phyloP scores from a whole-genome alignment of 176 grass and related monocot genomes.

The barley (Hordeum vulgare) region MorexV3_pseudomolecules_assembly NC_058522.1:492900309-492900808 shows the following conservation, averaged over 20 bases:
- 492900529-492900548: neutral
- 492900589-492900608: neutral
- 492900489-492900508: neutral
- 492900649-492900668: slow-evolving; percentile 61
- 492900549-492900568: neutral
- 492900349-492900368: neutral
- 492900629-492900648: slow-evolving; percentile 86
- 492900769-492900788: slow-evolving; percentile 82
- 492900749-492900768: slow-evolving; percentile 72
- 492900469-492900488: neutral
- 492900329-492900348: neutral
- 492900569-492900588: neutral
- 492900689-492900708: slow-evolving; percentile 60
- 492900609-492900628: neutral
- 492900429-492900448: neutral
- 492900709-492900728: slow-evolving; percentile 78
- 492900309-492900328: neutral
- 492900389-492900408: neutral
- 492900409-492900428: neutral
- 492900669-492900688: slow-evolving; percentile 68
- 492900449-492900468: neutral
- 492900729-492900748: slow-evolving; percentile 55
- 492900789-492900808: slow-evolving; percentile 54
- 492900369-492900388: neutral
- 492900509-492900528: neutral